These are phyloP conservation scores for Venturia effusa DNA, from an alignment of 2,329 filamentous ascomycete species.

Conservation along the genomic window DNA sequence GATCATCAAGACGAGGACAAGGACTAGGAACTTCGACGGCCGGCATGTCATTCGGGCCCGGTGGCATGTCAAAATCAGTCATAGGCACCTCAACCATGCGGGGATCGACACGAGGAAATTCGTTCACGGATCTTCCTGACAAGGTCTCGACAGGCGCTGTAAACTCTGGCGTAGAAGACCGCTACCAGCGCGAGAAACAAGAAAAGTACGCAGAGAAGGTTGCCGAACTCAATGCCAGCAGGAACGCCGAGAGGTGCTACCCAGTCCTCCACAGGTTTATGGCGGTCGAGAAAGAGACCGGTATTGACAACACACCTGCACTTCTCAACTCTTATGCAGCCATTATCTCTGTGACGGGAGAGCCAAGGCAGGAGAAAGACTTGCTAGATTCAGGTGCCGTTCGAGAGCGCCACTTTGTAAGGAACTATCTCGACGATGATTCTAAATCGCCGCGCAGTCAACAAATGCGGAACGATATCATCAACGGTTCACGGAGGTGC, in stretches of 20 bases:
- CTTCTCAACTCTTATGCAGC: constrained; percentile 69
- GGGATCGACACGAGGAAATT: constrained; percentile 43
- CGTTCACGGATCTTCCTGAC: constrained; percentile 61
- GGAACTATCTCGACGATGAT: constrained; percentile 66
- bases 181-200: constrained; percentile 75
- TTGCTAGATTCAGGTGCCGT: constrained; percentile 52
- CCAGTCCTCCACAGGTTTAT: constrained; percentile 68
- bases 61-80: constrained; percentile 69
- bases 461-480: constrained; percentile 64
- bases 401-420: constrained; percentile 64
- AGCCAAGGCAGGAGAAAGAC: constrained; percentile 49
- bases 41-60: constrained; percentile 49
- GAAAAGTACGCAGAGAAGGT: constrained; percentile 69
- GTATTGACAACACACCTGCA: constrained; percentile 40
- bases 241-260: constrained; percentile 44
- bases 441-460: constrained; percentile 52
- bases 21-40: constrained; percentile 14
- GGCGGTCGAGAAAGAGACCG: constrained; percentile 58
- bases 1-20: constrained; percentile 31
- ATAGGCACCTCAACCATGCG: constrained; percentile 66
- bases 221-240: constrained; percentile 54
- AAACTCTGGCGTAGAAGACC: constrained; percentile 50
- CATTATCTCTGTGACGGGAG: constrained; percentile 66
- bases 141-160: constrained; percentile 28
- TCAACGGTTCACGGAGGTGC: constrained; percentile 67